Evolutionary conservation across 345 rosid species (phyloP), one percentile per base, ranked within the genome.

Genomic region (Boechera stricta): DNA sequence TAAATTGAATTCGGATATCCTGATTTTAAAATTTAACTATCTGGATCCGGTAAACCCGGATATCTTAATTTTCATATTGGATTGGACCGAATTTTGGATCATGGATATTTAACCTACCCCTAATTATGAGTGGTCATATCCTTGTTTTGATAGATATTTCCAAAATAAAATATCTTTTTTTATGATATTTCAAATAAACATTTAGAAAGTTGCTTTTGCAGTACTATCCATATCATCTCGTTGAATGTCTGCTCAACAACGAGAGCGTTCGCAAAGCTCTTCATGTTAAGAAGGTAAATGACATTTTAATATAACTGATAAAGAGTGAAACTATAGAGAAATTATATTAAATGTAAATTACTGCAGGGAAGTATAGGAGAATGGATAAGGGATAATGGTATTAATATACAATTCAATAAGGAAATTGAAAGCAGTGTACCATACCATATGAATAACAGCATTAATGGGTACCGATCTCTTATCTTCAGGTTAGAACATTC

Each of bases 221-320:
- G 80, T 68, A 49, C 32, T 77, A 69, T 70, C 10, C 28, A 10
- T 77, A 58, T 67, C 29, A 24, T 58, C 47, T 77, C 35, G 32
- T 54, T 38, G 67, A 58, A 58, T 53, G n/a, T 1, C 69, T 75
- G 64, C 75, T 70, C 15, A 69, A 77, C 15, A 42, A 69, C 45
- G 41, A 77, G 11, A 77, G 36, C 5, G 80, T 77, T 29, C 80
- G 75, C 2, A 12, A 60, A 77, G 80, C 74, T 47, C 74, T 76
- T 76, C 74, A 76, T 38, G 79, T 76, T 29, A 4, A 4, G 1
- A 60, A 51, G 69, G 79, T 77, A 44, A 8, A 58, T 7, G 32
- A 7, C 3, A 26, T 24, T n/a, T 58, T 29, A 51, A 49, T 15
- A 21, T 74, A 15, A 42, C 13, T 53, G 11, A 26, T 1, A 7